These are phyloP conservation scores for Xylaria sp. DNA, from an alignment of 495 filamentous ascomycete species.

Conservation along the genomic window DNA sequence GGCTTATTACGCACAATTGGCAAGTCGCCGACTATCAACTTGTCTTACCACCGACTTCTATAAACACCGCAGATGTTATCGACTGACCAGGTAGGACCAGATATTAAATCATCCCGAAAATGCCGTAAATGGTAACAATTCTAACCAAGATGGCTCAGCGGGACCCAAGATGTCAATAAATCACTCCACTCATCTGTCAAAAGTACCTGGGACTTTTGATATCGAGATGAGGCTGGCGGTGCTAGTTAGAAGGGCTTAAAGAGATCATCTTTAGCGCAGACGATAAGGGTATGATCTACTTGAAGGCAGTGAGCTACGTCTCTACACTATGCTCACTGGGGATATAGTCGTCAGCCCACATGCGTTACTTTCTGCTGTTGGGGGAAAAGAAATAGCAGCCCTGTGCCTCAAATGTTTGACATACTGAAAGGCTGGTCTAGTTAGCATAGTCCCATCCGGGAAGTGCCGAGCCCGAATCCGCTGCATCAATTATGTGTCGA, in stretches of 20 bases:
- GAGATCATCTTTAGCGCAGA: constrained; percentile 2
- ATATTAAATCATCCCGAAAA: not conserved
- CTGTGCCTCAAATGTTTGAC: not conserved
- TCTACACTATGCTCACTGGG: constrained; percentile 5
- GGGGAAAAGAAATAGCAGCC: not conserved
- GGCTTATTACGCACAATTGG: constrained; percentile 1
- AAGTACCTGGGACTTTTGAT: not conserved
- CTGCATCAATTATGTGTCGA: not conserved
- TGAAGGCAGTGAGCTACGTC: not conserved
- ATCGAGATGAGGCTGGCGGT: not conserved
- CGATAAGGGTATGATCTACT: constrained; percentile 11
- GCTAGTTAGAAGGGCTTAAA: constrained; percentile 6
- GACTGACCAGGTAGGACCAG: not conserved
- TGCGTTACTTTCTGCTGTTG: not conserved
- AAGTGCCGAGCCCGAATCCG: not conserved
- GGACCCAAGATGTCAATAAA: not conserved
- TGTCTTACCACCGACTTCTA: not conserved
- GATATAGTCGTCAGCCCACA: not conserved
- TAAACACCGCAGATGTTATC: not conserved
- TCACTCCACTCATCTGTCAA: not conserved
- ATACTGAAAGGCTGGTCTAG: not conserved
- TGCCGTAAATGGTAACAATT: not conserved
- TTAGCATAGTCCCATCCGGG: constrained; percentile 1
- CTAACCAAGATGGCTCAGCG: not conserved
- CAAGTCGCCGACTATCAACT: constrained; percentile 2